phyloP scores from a whole-genome alignment of 2,329 filamentous ascomycete genomes.

The Lachnellula arida region DNA sequence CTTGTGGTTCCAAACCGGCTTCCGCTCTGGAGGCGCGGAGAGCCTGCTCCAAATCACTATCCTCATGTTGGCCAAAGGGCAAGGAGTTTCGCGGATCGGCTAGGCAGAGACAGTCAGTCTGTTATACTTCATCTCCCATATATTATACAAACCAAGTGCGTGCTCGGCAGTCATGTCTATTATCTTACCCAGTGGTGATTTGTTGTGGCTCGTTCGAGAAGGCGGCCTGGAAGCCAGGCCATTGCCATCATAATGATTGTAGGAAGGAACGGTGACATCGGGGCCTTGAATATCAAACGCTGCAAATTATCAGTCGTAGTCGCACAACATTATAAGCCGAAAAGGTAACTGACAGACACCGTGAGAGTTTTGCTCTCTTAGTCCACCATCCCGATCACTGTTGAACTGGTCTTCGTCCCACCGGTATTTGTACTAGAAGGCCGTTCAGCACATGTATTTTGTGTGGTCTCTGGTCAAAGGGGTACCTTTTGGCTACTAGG shows the following conservation, averaged over 20 bases:
- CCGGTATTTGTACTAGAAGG: conserved; percentile 36
- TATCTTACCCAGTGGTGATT: conserved; percentile 51
- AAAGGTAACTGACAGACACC: conserved; percentile 40
- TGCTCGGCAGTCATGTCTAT: conserved; percentile 44
- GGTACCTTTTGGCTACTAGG: conserved; percentile 34
- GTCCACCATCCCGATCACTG: conserved; percentile 48
- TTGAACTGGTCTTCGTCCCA: conserved; percentile 54
- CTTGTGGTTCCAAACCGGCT: conserved; percentile 45
- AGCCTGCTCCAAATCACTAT: conserved; percentile 52
- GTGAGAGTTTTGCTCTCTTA: conserved; percentile 30
- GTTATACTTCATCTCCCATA: neutral
- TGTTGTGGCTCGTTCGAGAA: conserved; percentile 50
- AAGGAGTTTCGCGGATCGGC: conserved; percentile 33
- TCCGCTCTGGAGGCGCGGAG: conserved; percentile 51
- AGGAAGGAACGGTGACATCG: conserved; percentile 38
- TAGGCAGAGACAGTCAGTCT: conserved; percentile 17
- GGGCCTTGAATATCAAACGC: conserved; percentile 54
- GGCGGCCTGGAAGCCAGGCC: conserved; percentile 50
- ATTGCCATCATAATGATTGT: conserved; percentile 35
- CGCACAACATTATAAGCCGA: neutral
- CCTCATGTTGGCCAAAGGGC: conserved; percentile 32
- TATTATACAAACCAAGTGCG: conserved; percentile 37
- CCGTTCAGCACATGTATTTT: neutral
- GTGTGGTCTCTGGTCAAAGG: too few species aligned
- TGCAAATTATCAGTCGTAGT: conserved; percentile 22